Base-by-base conservation (phyloP, 192 early-diverging fungal species). In the Coemansia sp. region DNA sequence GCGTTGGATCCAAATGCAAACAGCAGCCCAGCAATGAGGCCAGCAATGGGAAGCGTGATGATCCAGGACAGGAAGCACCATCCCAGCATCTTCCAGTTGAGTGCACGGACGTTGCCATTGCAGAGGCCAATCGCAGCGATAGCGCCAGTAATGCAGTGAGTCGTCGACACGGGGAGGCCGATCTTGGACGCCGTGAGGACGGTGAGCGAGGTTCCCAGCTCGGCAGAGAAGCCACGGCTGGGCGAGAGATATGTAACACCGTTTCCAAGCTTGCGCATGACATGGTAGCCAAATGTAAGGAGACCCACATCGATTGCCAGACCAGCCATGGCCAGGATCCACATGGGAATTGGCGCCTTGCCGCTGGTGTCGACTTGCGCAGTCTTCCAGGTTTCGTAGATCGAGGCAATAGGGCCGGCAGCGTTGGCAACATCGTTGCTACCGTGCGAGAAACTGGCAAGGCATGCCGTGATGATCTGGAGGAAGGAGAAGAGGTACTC, bases 381-480 rank as follows among this genome's bases (percentile, higher is more conserved):
- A 13, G 70, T 80, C 54, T 80, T 64, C 91, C 93, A 95, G 65
- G 92, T 86, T 65, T 86, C 76, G 75, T 88, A 94, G 51, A 95
- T 92, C 42, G 90, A 80, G 2, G 94, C 79, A 34, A 94, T 72
- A 20, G 94, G 93, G 55, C 94, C 93, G 57, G 93, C 89, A 27
- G 94, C 94, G 72, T 95, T 94, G 71, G 93, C 88, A 27, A 95
- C 91, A 80, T 95, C 93, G 85, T 95, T 95, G 66, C 89, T 89
- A 51, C 93, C 92, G 82, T 95, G 93, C 18, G 91, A 87, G 78
- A 94, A 95, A 68, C 93, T 94, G 31, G 93, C 90, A 41, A 94
- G 89, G 67, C 90, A 88, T 15, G 92, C 91, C 6, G 94, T 95
- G 64, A 91, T 77, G 68, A 94, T 85, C 72, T 95, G 94, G 44